These are phyloP conservation scores for Inga laurina DNA, from an alignment of 306 rosid genomes.

Conservation along the genomic window DNA sequence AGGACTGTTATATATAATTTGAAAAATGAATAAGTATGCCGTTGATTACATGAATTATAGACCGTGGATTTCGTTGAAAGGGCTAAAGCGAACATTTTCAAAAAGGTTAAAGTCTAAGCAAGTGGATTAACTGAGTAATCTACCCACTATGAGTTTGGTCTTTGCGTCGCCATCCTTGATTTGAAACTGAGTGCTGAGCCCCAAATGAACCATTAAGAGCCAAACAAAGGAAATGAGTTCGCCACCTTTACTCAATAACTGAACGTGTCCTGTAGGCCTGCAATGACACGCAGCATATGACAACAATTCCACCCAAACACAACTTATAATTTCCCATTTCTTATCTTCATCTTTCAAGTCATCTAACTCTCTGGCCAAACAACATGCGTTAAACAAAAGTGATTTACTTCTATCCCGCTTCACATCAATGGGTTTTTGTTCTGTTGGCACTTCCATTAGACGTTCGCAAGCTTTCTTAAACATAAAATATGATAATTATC, in stretches of 20 bases:
- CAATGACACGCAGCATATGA: constrained; percentile 41
- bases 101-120: too few species aligned
- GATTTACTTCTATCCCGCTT: constrained; percentile 31
- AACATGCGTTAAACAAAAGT: constrained; percentile 13
- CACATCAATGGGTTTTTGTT: background rate
- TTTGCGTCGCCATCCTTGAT: constrained; percentile 46
- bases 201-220: constrained; percentile 42
- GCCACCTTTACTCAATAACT: constrained; percentile 41
- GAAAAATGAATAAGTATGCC: too few species aligned
- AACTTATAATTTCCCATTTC: constrained; percentile 29
- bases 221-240: constrained; percentile 42
- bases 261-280: constrained; percentile 27
- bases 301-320: constrained; percentile 43
- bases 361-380: background rate
- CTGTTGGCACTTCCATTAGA: background rate
- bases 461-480: too few species aligned
- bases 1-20: too few species aligned
- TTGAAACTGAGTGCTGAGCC: constrained; percentile 41
- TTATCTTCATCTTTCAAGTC: fast-evolving
- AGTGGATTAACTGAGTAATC: too few species aligned
- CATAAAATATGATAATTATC: too few species aligned
- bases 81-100: too few species aligned
- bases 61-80: too few species aligned
- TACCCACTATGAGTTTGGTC: constrained; percentile 19
- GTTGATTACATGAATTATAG: too few species aligned